phyloP scores from a whole-genome alignment of 345 rosid species.

The Reutealis trisperma region DNA sequence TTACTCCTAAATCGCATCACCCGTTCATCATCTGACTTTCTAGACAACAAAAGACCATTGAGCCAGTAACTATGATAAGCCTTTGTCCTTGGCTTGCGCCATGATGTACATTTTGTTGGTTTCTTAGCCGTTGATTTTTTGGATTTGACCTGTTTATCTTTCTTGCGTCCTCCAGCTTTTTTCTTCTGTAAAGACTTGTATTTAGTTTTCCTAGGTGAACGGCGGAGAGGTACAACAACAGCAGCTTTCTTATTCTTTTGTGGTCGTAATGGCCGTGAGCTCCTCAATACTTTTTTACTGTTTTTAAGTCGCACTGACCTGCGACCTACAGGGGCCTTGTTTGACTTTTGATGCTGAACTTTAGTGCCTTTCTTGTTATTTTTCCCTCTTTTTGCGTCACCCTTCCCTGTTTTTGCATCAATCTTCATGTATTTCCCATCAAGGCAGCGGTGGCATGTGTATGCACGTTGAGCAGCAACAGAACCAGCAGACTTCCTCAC shows the following conservation, averaged over 20 bases:
- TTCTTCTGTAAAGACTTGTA: conserved; percentile 45
- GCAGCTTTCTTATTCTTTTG: conserved; percentile 52
- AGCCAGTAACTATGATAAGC: conserved; percentile 68
- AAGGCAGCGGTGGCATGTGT: conserved; percentile 67
- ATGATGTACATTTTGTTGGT: conserved; percentile 33
- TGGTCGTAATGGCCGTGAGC: conserved; percentile 20
- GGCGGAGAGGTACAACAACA: conserved; percentile 67
- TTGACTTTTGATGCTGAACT: conserved; percentile 40
- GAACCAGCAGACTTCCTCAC: conserved; percentile 59
- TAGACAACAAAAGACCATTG: conserved; percentile 75
- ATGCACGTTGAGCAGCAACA: conserved; percentile 34
- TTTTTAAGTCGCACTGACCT: conserved; percentile 32
- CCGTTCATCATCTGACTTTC: conserved; percentile 69
- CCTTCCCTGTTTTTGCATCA: conserved; percentile 33
- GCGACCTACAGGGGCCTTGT: conserved; percentile 35
- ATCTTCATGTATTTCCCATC: conserved; percentile 42
- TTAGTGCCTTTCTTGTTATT: conserved; percentile 39
- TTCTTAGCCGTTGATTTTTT: conserved; percentile 46
- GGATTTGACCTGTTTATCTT: conserved; percentile 46
- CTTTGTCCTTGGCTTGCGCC: conserved; percentile 64
- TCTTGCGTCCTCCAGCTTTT: conserved; percentile 43
- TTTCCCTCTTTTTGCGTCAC: conserved; percentile 36
- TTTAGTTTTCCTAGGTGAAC: conserved; percentile 71
- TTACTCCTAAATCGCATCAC: conserved; percentile 54
- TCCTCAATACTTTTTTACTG: conserved; percentile 24